Conservation (phyloP, 1,139 yeast species). For the Pneumocystis jirovecii region DNA sequence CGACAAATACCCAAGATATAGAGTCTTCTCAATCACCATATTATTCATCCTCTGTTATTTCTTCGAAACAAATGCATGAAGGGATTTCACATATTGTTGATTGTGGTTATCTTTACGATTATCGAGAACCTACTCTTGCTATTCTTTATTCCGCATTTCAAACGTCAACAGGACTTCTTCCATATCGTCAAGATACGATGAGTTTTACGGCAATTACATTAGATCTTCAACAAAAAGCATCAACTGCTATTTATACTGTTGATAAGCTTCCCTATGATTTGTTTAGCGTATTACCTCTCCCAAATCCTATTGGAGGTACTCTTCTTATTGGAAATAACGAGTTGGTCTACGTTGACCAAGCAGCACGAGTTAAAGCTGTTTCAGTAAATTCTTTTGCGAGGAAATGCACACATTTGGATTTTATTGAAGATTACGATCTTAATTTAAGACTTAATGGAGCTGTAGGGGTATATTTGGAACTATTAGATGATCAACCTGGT, state of each 20-base stretch:
- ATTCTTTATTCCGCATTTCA: constrained; percentile 44
- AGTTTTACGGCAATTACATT: constrained; percentile 49
- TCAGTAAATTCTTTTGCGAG: constrained; percentile 47
- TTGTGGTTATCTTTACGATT: constrained; percentile 52
- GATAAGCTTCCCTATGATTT: constrained; percentile 63
- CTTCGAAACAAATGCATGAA: constrained; percentile 42
- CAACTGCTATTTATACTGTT: constrained; percentile 52
- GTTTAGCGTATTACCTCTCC: constrained; percentile 47
- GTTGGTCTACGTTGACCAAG: constrained; percentile 62
- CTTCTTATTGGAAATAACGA: constrained; percentile 65
- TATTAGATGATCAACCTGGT: constrained; percentile 17
- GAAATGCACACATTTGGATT: constrained; percentile 35
- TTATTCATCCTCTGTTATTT: constrained; percentile 39
- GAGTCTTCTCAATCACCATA: constrained; percentile 13
- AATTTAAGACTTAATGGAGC: constrained; percentile 47
- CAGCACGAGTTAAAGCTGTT: constrained; percentile 57
- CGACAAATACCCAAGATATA: constrained; percentile 1
- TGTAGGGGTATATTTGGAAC: constrained; percentile 32
- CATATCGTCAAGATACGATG: constrained; percentile 47
- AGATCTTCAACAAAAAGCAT: constrained; percentile 45
- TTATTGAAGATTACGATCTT: constrained; percentile 39
- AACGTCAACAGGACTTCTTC: constrained; percentile 65
- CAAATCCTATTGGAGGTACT: constrained; percentile 55
- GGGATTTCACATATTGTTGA: constrained; percentile 51
- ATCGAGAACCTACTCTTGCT: constrained; percentile 68